Evolutionary conservation across 2,329 filamentous ascomycete genomes (phyloP).

Genomic region (Diaporthe eres): DNA sequence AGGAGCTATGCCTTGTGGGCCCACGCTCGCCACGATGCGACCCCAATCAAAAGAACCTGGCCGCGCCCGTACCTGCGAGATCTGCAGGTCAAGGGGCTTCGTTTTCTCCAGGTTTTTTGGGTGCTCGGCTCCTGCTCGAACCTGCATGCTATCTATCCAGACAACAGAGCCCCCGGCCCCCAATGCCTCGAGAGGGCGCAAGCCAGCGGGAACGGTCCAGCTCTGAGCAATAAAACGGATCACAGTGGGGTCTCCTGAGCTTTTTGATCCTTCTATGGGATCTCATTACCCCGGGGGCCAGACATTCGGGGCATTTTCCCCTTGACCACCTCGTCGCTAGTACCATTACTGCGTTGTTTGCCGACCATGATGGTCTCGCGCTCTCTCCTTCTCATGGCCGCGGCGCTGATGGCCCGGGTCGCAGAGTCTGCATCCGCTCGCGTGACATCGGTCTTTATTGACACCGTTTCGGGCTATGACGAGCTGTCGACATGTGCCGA

Average conservation of each 20-base stretch:
- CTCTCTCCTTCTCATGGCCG: background rate
- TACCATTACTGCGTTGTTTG: background rate
- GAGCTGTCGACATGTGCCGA: constrained; percentile 42
- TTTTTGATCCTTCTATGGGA: constrained; percentile 24
- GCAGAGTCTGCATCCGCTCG: background rate
- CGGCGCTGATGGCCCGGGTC: constrained; percentile 9
- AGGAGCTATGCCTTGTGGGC: constrained; percentile 19
- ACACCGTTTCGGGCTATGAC: constrained; percentile 29
- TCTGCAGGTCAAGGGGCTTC: background rate
- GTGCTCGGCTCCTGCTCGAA: constrained; percentile 2
- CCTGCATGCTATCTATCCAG: constrained; percentile 12
- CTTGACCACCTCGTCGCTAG: constrained; percentile 7
- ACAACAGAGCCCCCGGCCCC: constrained; percentile 11
- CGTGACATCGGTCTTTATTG: constrained; percentile 24
- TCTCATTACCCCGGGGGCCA: constrained; percentile 17
- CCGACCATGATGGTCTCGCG: constrained; percentile 19
- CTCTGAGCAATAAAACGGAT: constrained; percentile 19
- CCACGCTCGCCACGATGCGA: background rate
- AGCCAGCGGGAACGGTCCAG: constrained; percentile 26
- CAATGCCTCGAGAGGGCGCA: constrained; percentile 17
- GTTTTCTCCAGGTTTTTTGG: constrained; percentile 8
- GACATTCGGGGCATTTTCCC: constrained; percentile 7
- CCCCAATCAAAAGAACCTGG: constrained; percentile 20
- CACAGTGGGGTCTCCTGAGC: constrained; percentile 4
- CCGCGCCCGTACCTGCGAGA: constrained; percentile 9